These are phyloP conservation scores for Phascolomyces articulosus DNA, from an alignment of 371 early-diverging fungal genomes.

Conservation along the genomic window DNA sequence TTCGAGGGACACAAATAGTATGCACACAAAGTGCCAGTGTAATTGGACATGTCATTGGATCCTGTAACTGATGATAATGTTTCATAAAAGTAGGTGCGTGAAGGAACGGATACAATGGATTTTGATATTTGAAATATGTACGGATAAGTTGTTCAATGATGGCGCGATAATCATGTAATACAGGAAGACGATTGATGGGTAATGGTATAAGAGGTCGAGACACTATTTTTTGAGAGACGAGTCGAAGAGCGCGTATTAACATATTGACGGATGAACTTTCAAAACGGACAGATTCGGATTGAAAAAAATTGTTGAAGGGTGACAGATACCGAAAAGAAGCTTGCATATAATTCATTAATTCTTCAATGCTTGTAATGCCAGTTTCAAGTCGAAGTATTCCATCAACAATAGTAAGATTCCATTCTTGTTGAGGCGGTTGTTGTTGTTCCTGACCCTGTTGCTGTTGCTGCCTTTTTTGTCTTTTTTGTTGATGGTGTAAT, in stretches of 20 bases:
- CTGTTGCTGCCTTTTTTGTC: not conserved
- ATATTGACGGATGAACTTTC: constrained; percentile 4
- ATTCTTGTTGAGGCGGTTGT: constrained; percentile 1
- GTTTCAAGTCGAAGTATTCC: constrained; percentile 16
- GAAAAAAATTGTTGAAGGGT: constrained; percentile 16
- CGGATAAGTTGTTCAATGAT: constrained; percentile 8
- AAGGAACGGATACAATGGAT: not conserved
- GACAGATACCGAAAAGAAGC: constrained; percentile 15
- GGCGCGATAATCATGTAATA: not conserved
- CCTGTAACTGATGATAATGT: constrained; percentile 2
- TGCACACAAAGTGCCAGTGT: constrained; percentile 18
- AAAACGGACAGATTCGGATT: constrained; percentile 1
- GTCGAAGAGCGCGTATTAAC: not conserved
- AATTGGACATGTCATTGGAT: constrained; percentile 16
- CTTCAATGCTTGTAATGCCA: constrained; percentile 10
- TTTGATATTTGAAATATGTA: not conserved
- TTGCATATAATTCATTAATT: constrained; percentile 9
- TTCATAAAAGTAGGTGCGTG: constrained; percentile 10
- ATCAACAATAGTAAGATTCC: constrained; percentile 18
- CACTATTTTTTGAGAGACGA: not conserved
- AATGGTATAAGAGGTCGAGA: not conserved
- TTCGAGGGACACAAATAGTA: not conserved
- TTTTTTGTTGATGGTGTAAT: not conserved
- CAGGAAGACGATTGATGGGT: not conserved
- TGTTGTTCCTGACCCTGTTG: not conserved